Evolutionary conservation across 2,329 filamentous ascomycete genomes (phyloP), one percentile per base, ranked within the genome.

Genomic region (Colletotrichum navitas): DNA sequence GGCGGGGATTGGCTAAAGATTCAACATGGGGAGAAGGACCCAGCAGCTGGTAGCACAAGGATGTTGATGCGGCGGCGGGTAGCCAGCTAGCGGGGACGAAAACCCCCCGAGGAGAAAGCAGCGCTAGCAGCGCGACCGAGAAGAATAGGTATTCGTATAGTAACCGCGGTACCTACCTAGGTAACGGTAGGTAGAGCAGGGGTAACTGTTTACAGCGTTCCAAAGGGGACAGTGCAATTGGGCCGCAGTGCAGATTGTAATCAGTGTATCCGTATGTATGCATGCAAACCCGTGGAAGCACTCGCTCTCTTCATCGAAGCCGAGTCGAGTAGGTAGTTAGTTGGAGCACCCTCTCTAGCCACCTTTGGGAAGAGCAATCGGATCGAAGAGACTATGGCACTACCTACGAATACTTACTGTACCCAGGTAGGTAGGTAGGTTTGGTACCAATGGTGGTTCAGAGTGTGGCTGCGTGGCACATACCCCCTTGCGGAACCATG

Each of bases 1-100:
- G 54, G 45, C 60, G 52, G 47, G 59, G 45, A 72, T 72, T 72
- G 69, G 69, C 51, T 58, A 67, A 55, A 61, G 39, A 32, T 39
- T 34, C 52, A 21, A 60, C 58, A 43, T 18, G 32, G 45, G 45
- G 43, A 36, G 21, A 24, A 11, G 21, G 45, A 52, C 60, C 32
- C 26, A 52, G 60, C 18, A 52, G n/a, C 36, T 63, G 24, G n/a
- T 29, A 71, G 63, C 51, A 59, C 66, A 54, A 43, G 66, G 52
- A 41, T 68, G 10, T 55, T 8, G 10, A 2, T 11, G 34, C 10
- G 34, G 5, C 62, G 12, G 45, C 41, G 61, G 62, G 54, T 56
- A 45, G 39, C 59, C 64, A 45, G 39, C 59, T 41, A 39, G 39
- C 36, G 41, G 56, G 29, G 29, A 16, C 41, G 16, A 24, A 47